phyloP scores from a whole-genome alignment of 108 stramenopile genomes.

The Licmophora abbreviata region DNA sequence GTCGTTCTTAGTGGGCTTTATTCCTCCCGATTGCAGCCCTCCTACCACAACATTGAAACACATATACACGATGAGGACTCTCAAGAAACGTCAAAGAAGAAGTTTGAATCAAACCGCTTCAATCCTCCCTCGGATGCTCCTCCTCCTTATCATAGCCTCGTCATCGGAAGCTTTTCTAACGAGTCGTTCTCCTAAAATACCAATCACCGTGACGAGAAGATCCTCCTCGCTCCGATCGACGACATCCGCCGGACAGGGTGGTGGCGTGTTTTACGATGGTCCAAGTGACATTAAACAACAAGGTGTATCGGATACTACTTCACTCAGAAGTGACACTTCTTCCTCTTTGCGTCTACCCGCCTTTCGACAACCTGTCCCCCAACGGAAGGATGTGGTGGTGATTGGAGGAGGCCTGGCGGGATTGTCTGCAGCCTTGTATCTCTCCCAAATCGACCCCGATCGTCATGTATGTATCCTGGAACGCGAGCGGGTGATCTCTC shows the following conservation, averaged over 20 bases:
- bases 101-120: no score
- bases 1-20: no score
- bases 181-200: neutral
- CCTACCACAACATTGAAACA: no score
- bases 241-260: neutral
- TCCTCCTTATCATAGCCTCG: no score
- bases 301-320: neutral
- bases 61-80: no score
- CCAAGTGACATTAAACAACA: neutral
- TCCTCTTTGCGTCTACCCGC: neutral
- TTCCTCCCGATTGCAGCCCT: no score
- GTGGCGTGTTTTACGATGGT: conserved; percentile 9
- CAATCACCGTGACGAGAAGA: neutral
- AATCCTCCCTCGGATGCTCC: no score
- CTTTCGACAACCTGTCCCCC: neutral
- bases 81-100: no score
- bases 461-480: conserved; percentile 71
- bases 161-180: neutral
- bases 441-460: conserved; percentile 48
- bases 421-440: conserved; percentile 57
- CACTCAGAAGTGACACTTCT: neutral
- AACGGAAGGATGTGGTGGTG: conserved; percentile 56
- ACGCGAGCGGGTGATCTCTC: conserved; percentile 31
- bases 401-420: conserved; percentile 75
- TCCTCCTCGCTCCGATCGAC: neutral